A percentile compares a stretch with the other conserved stretches of the same genome.
These are phyloP conservation scores for Phoma sp. DNA, from an alignment of 2,329 filamentous ascomycete genomes.

Conservation along the genomic window DNA sequence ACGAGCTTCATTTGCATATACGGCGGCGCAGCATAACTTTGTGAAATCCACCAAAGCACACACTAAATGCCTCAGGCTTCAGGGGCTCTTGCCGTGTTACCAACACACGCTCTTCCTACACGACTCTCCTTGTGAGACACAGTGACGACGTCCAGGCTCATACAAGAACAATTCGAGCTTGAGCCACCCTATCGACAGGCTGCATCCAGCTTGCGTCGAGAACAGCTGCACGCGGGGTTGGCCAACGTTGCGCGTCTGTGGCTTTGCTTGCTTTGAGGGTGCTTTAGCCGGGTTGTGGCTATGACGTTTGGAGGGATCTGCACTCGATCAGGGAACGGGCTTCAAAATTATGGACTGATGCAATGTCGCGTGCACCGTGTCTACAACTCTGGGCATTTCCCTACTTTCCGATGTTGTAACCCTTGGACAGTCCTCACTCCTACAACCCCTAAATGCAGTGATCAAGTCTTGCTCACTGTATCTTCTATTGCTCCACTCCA, in stretches of 20 bases:
- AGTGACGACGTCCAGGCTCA: conserved; percentile 1
- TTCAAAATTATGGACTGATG: conserved; percentile 33
- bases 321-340: conserved; percentile 34
- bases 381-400: conserved; percentile 11
- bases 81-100: conserved; percentile 2
- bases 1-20: neutral
- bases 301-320: conserved; percentile 27
- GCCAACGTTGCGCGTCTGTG: neutral
- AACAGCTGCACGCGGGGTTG: conserved; percentile 28
- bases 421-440: too few relatives aligned
- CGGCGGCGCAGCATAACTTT: conserved; percentile 10
- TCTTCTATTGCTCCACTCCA: neutral
- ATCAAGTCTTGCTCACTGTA: neutral
- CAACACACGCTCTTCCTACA: neutral
- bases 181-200: conserved; percentile 21
- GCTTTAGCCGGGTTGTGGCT: conserved; percentile 22
- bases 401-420: neutral
- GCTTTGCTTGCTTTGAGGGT: conserved; percentile 6
- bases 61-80: conserved; percentile 4
- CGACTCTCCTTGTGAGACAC: neutral
- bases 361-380: conserved; percentile 28
- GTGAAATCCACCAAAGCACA: neutral
- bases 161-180: conserved; percentile 8
- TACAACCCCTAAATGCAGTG: neutral
- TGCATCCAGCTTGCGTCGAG: conserved; percentile 2